Evolutionary conservation across 2,329 filamentous ascomycete genomes (phyloP).

Genomic region (Xylariaceae sp.): DNA sequence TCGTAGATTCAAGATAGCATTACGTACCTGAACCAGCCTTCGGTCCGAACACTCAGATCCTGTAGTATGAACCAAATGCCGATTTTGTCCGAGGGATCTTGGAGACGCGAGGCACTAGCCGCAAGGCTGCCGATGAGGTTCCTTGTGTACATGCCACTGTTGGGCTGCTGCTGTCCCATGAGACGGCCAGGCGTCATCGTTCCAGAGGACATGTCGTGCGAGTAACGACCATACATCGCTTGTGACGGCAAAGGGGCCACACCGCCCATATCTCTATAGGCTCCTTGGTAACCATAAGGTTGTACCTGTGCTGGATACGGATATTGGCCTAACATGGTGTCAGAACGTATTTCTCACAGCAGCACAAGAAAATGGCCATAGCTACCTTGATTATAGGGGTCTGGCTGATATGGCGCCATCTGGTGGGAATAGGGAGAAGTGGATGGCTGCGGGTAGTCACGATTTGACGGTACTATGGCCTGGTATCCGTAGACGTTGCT

Average conservation of each 20-base stretch:
- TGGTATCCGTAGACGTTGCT: constrained; percentile 27
- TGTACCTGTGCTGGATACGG: constrained; percentile 28
- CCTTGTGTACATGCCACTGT: constrained; percentile 83
- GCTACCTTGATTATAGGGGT: constrained; percentile 30
- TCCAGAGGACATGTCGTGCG: constrained; percentile 34
- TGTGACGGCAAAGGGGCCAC: constrained; percentile 28
- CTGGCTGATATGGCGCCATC: constrained; percentile 28
- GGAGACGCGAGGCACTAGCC: constrained; percentile 80
- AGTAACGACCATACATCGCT: constrained; percentile 32
- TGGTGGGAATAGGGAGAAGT: constrained; percentile 25
- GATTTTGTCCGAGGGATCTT: constrained; percentile 70
- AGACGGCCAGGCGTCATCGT: constrained; percentile 32
- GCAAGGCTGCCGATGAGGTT: constrained; percentile 91
- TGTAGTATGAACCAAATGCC: constrained; percentile 97
- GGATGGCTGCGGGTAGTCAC: constrained; percentile 27
- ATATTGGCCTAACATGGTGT: constrained; percentile 21
- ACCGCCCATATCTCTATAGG: constrained; percentile 28
- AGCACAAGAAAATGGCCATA: background rate
- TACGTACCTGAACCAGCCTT: constrained; percentile 78
- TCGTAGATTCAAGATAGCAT: background rate
- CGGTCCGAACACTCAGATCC: constrained; percentile 88
- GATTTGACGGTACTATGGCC: constrained; percentile 29
- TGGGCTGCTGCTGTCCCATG: constrained; percentile 40
- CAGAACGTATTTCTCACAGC: constrained; percentile 7
- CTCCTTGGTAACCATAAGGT: constrained; percentile 28